Base-by-base conservation (phyloP, 164 flowering plant genomes). In the Cinnamomum chago region DNA sequence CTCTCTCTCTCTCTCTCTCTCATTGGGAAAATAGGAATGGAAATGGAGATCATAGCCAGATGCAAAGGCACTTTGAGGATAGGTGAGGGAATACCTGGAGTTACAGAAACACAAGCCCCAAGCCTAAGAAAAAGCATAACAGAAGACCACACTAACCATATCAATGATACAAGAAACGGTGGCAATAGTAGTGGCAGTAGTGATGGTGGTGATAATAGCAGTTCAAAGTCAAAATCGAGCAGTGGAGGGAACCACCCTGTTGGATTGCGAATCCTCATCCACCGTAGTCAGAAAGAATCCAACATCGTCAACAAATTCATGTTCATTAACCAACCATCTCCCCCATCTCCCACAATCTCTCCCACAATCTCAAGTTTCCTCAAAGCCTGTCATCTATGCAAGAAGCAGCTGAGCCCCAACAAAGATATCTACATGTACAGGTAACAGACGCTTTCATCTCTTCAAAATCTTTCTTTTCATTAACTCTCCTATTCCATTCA, bases 371-470 rank as follows among this genome's bases (percentile, higher is more conserved):
- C n/a, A 5, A 20, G n/a, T 14, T 55, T 55, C 60, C 60, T 55
- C 60, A 55, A 55, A 14, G 7, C 60, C n/a, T 55, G 60, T 55
- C 60, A 5, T 55, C 60, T 55, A 4, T 55, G 60, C 60, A 55
- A 55, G 60, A 55, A 55, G 15, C 60, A 15, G n/a, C n/a, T 55
- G 60, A 52, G 58, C 58, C 58, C 58, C 35, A 30, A 4, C 69
- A 67, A 67, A 17, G 69, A 67, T 30, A 20, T 67, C 47, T 67
- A 27, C 69, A 67, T 67, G 69, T 67, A 67, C 50, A 67, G 69
- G 69, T 67, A 67, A 67, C 6, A 14, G 22, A 12, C 5, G 18
- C 18, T n/a, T 17, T 58, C 62, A 10, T 58, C 7, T 55, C 20
- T 18, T 20, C n/a, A 3, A 55, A 20, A 14, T 55, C n/a, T 5